A percentile compares a stretch with the other conserved stretches of the same genome.
Evolutionary conservation across 805 yeast species (phyloP).

Genomic region (Starmerella powellii): DNA sequence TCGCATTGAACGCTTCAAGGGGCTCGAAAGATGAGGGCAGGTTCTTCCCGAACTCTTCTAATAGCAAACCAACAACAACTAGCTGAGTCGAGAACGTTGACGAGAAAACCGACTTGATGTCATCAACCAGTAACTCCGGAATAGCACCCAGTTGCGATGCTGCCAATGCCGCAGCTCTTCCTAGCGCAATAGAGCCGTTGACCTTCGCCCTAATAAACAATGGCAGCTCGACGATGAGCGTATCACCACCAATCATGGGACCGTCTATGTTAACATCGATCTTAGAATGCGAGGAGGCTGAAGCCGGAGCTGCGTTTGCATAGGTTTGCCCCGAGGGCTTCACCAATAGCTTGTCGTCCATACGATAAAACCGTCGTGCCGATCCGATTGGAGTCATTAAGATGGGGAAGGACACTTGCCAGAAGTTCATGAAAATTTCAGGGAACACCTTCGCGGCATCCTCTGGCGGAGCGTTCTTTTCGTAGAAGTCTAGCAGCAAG

Average conservation of each 20-base stretch:
- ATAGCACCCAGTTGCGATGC: background rate
- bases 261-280: slow-evolving; percentile 70
- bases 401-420: slow-evolving; percentile 43
- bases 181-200: slow-evolving; percentile 64
- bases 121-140: slow-evolving; percentile 1
- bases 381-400: slow-evolving; percentile 92
- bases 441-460: background rate
- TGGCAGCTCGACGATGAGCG: slow-evolving; percentile 67
- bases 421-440: slow-evolving; percentile 7
- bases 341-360: slow-evolving; percentile 63
- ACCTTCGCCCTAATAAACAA: slow-evolving; percentile 63
- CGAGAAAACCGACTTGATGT: slow-evolving; percentile 31
- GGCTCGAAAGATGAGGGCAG: background rate
- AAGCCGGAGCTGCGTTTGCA: slow-evolving; percentile 18
- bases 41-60: slow-evolving; percentile 46
- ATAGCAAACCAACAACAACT: slow-evolving; percentile 50
- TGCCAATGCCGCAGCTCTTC: slow-evolving; percentile 33
- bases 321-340: slow-evolving; percentile 60
- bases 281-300: slow-evolving; percentile 15
- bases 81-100: slow-evolving; percentile 74
- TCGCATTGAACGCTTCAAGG: background rate
- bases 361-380: slow-evolving; percentile 72
- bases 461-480: background rate
- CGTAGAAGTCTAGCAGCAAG: slow-evolving; percentile 33
- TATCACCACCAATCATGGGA: slow-evolving; percentile 84